Conservation (phyloP, 1,139 yeast genomes). For the Pichia terricola region DNA sequence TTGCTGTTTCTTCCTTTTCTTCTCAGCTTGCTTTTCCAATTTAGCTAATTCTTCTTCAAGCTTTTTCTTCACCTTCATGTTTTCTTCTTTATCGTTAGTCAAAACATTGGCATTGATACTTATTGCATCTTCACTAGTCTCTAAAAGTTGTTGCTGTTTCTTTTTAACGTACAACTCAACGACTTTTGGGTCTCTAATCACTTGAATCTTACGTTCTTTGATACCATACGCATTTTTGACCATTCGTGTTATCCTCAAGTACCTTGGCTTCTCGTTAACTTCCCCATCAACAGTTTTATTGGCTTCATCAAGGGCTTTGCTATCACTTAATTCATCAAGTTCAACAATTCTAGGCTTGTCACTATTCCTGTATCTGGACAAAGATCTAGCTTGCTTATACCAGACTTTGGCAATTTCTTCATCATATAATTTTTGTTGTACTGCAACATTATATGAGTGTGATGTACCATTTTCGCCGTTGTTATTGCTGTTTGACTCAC, state of each 20-base stretch:
- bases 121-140: constrained; percentile 35
- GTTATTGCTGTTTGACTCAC: background rate
- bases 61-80: constrained; percentile 66
- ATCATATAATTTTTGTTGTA: constrained; percentile 88
- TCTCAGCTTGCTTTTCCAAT: constrained; percentile 65
- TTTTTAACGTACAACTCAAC: constrained; percentile 79
- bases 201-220: constrained; percentile 71
- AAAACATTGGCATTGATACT: constrained; percentile 56
- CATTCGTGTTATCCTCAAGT: constrained; percentile 69
- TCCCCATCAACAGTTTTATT: constrained; percentile 31
- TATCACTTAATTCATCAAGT: constrained; percentile 26
- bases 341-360: constrained; percentile 27
- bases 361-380: constrained; percentile 31
- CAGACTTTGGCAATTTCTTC: constrained; percentile 85
- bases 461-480: constrained; percentile 24
- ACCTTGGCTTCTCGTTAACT: constrained; percentile 34
- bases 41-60: constrained; percentile 81
- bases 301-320: constrained; percentile 23
- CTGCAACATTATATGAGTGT: constrained; percentile 69
- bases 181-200: constrained; percentile 74
- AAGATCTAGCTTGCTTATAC: constrained; percentile 71
- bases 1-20: constrained; percentile 28
- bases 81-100: constrained; percentile 79
- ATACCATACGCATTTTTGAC: constrained; percentile 80
- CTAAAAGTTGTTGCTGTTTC: constrained; percentile 52